phyloP scores from a whole-genome alignment of 1,284 basidiomycete genomes.

The Cryptococcus amylolentus region DNA sequence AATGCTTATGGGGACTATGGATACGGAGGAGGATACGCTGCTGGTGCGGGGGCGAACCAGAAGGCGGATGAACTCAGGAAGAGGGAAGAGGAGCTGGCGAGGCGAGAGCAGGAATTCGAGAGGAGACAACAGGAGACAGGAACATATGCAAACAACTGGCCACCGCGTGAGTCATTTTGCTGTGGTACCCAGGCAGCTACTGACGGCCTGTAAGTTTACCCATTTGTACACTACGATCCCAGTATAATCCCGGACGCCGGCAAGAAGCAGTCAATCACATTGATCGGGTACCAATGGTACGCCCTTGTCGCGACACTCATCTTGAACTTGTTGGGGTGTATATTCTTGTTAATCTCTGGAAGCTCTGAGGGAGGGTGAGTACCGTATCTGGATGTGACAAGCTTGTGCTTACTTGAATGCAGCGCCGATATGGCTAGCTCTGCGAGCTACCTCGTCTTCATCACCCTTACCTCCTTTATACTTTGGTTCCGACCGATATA shows the following conservation, averaged over 20 bases:
- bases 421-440: slow-evolving; percentile 35
- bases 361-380: slow-evolving; percentile 64
- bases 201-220: slow-evolving; percentile 63
- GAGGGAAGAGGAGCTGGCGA: slow-evolving; percentile 30
- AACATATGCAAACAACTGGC: slow-evolving; percentile 47
- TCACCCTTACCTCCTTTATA: slow-evolving; percentile 75
- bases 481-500: slow-evolving; percentile 95
- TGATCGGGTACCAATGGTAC: slow-evolving; percentile 84
- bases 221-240: slow-evolving; percentile 90
- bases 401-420: not conserved
- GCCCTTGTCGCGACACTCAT: slow-evolving; percentile 72
- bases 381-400: slow-evolving; percentile 13
- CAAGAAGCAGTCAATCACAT: slow-evolving; percentile 71
- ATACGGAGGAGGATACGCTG: slow-evolving; percentile 13
- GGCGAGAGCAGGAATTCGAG: slow-evolving; percentile 31
- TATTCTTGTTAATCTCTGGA: slow-evolving; percentile 77
- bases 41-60: slow-evolving; percentile 9
- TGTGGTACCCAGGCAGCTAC: not conserved
- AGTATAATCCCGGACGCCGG: slow-evolving; percentile 70
- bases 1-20: slow-evolving; percentile 13
- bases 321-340: slow-evolving; percentile 86
- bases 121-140: slow-evolving; percentile 33
- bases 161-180: slow-evolving; percentile 37
- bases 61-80: slow-evolving; percentile 39
- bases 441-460: slow-evolving; percentile 68